Evolutionary conservation across 2,329 filamentous ascomycete species (phyloP).

Genomic region (Xylariaceae sp.): DNA sequence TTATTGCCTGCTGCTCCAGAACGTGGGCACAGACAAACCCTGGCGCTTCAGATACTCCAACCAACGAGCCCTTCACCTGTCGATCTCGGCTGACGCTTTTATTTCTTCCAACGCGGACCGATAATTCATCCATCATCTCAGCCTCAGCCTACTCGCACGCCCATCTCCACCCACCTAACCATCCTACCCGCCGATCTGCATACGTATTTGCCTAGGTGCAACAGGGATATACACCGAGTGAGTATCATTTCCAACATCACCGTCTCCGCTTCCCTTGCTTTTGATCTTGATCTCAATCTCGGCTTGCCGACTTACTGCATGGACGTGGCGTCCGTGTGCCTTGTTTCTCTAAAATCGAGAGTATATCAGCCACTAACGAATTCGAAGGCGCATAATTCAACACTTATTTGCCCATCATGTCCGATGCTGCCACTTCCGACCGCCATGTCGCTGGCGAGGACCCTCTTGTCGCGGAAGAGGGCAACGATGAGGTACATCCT

Average conservation of each 20-base stretch:
- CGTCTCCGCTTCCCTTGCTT: background rate
- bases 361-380: conserved; percentile 4
- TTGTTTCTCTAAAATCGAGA: background rate
- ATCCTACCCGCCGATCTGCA: background rate
- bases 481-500: conserved; percentile 45
- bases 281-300: background rate
- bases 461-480: conserved; percentile 39
- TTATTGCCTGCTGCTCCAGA: background rate
- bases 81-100: background rate
- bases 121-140: background rate
- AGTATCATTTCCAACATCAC: background rate
- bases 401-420: conserved; percentile 22
- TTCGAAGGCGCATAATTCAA: conserved; percentile 4
- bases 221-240: conserved; percentile 3
- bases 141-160: background rate
- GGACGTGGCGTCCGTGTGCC: background rate
- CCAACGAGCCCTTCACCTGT: background rate
- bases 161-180: background rate
- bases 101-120: background rate
- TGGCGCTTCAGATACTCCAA: background rate
- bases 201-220: background rate
- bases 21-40: background rate
- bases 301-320: background rate
- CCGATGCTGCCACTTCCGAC: conserved; percentile 28
- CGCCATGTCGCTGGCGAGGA: conserved; percentile 30